Percentiles rank a stretch among this genome's conserved stretches.
Conservation (phyloP, 169 alveolate species). For the Ichthyophthirius multifiliis region DNA sequence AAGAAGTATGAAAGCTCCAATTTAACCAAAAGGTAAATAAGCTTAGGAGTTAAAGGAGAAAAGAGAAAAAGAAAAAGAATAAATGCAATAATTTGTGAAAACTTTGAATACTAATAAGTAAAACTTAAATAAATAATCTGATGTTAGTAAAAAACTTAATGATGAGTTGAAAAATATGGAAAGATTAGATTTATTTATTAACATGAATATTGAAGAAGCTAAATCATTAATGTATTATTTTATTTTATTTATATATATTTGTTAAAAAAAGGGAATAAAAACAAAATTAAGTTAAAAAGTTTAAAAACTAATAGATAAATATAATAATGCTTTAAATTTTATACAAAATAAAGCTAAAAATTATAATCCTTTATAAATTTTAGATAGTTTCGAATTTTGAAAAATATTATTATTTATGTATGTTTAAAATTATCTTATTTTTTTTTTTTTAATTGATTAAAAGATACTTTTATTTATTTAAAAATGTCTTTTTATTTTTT, state of each 20-base stretch:
- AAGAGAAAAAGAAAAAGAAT: conserved; percentile 17
- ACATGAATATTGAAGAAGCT: conserved; percentile 25
- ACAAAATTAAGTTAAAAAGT: no score
- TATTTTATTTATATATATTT: neutral
- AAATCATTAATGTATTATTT: neutral
- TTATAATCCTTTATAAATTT: no score
- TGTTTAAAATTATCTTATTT: no score
- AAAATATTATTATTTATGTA: no score
- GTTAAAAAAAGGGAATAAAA: no score
- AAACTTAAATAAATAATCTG: neutral
- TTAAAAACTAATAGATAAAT: no score
- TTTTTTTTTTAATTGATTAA: no score
- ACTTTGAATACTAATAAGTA: neutral
- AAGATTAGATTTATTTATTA: conserved; percentile 38
- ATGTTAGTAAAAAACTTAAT: neutral
- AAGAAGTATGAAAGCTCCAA: conserved; percentile 63
- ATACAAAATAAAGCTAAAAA: no score
- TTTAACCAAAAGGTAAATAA: conserved; percentile 58
- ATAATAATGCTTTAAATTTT: no score
- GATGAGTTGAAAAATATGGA: conserved; percentile 17
- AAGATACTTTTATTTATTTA: no score
- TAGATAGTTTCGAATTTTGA: no score
- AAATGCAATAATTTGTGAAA: conserved; percentile 3
- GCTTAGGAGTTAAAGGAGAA: conserved; percentile 15
- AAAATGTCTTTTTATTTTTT: no score